Percentiles rank a stretch among this genome's conserved stretches.
phyloP scores from a whole-genome alignment of 2,329 filamentous ascomycete genomes.

The Aureobasidium zeae region DNA sequence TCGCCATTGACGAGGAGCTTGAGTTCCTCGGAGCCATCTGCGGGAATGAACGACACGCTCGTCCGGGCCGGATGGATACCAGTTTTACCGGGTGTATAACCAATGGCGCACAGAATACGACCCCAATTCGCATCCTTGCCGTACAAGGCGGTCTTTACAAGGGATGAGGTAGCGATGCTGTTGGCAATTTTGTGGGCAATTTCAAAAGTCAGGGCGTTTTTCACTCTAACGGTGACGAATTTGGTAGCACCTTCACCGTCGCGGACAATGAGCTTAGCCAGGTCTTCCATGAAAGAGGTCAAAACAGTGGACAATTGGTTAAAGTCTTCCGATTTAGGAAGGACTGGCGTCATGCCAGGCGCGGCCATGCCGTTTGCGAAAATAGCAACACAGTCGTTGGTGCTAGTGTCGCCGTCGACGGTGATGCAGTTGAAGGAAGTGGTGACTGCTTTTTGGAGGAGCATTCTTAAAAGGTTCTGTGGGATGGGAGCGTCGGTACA shows the following conservation, averaged over 20 bases:
- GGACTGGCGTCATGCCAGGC: slow-evolving; percentile 15
- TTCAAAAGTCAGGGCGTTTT: slow-evolving; percentile 58
- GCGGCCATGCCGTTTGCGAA: slow-evolving; percentile 86
- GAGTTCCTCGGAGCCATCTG: slow-evolving; percentile 66
- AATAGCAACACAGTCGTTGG: slow-evolving; percentile 90
- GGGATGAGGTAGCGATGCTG: slow-evolving; percentile 79
- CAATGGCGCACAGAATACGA: slow-evolving; percentile 87
- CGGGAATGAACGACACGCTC: slow-evolving; percentile 68
- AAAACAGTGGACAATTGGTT: slow-evolving; percentile 61
- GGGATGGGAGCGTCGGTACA: slow-evolving; percentile 83
- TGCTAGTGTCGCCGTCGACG: slow-evolving; percentile 93
- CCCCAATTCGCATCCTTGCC: slow-evolving; percentile 98
- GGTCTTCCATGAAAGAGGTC: slow-evolving; percentile 67
- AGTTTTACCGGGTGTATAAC: slow-evolving; percentile 60
- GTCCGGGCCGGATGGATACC: slow-evolving; percentile 61
- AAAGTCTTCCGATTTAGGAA: slow-evolving; percentile 44
- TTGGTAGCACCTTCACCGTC: slow-evolving; percentile 98
- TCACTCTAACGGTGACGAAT: slow-evolving; percentile 86
- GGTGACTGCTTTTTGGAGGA: slow-evolving; percentile 66
- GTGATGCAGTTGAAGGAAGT: slow-evolving; percentile 94
- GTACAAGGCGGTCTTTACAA: slow-evolving; percentile 96
- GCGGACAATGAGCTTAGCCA: slow-evolving; percentile 87
- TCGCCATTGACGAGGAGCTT: slow-evolving; percentile 71
- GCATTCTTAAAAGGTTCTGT: slow-evolving; percentile 53
- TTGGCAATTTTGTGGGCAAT: slow-evolving; percentile 73